Evolutionary conservation across 371 early-diverging fungal genomes (phyloP), one percentile per base, ranked within the genome.

Genomic region (Syncephalis plumigaleata): DNA sequence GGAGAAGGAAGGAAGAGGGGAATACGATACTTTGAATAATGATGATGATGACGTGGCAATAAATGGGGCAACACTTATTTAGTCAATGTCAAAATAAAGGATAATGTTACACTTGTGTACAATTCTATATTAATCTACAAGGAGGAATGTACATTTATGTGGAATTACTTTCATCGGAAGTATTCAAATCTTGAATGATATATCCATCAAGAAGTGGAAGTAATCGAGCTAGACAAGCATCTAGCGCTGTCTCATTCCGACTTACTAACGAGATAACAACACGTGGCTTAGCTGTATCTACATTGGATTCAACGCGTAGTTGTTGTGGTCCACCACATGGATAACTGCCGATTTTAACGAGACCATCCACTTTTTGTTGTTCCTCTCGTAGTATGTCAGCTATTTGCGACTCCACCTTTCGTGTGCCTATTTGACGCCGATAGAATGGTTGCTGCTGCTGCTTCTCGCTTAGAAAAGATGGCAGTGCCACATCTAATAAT

Each of bases 311-410:
- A 31, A 4, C 11, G 11, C 4, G 31, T 11, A 31, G 11, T 31
- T 4, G 11, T 11, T 7, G 4, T 4, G 31, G 31, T 31, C 31
- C 31, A 31, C 31, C 31, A 31, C 31, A 31, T 15, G 83, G 83
- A 51, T 83, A 83, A 24, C 70, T 69, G 15, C 83, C 81, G 42
- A 81, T 67, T 47, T 71, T 77, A 58, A 83, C 61, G 1, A 52
- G 39, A 5, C 47, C 47, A 3, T 46, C 49, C 3, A 66, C 67
- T 13, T 44, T 42, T 3, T 58, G 48, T 53, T 81, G 81, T 11
- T 71, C 27, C 15, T 52, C 42, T 22, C 66, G 57, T 22, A 83
- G 63, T 22, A 51, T 59, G 0, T 55, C 57, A 1, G 79, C 77
- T 42, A 83, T 70, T 15, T 63, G 61, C 1, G 70, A 67, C 51